Base-by-base conservation (phyloP, 768 basidiomycete genomes). In the Fibroporia radiculosa region DNA sequence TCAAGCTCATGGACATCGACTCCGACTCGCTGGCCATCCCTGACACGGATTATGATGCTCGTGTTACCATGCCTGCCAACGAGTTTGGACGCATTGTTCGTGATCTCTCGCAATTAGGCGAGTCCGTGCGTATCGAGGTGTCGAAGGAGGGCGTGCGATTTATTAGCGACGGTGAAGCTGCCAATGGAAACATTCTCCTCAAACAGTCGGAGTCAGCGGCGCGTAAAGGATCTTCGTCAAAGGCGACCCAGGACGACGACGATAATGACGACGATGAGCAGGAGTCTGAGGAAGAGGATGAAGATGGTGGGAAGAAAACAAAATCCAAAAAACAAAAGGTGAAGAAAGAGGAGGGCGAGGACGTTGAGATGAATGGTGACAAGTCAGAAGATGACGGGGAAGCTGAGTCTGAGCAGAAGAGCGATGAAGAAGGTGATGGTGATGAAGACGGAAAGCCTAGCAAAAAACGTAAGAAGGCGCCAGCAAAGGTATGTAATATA, bases 1-100 rank as follows among this genome's bases (percentile, higher is more conserved):
- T 99, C 85, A 98, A 98, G 64, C 80, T 98, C 42, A 97, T 99
- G 95, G 95, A 98, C 58, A 99, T 99, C 59, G 95, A 99, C 63
- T 72, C 89, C 19, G 96, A 99, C 66, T 82, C 80, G 35, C 84
- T 98, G 41, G 84, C 85, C 38, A 98, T 98, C 58, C 96, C 96
- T 13, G 93, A 97, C 52, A 99, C 96, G 2, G 86, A 93, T 40
- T 99, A 98, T 65, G 95, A 98, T 56, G 90, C 91, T 3, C 83
- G 85, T 45, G 82, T 98, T 38, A 82, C 82, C 16, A 82, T 99
- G 79, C 77, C 87, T 6, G 78, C 92, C 0, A 48, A 71, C 27
- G 96, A 99, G 62, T 98, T 99, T 59, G 66, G 81, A 22, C 82
- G 93, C 42, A 97, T 99, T 60, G 91, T 95, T 39, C 82, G 89